Conservation (phyloP, 192 early-diverging fungal species). For the Coemansia asiatica region DNA sequence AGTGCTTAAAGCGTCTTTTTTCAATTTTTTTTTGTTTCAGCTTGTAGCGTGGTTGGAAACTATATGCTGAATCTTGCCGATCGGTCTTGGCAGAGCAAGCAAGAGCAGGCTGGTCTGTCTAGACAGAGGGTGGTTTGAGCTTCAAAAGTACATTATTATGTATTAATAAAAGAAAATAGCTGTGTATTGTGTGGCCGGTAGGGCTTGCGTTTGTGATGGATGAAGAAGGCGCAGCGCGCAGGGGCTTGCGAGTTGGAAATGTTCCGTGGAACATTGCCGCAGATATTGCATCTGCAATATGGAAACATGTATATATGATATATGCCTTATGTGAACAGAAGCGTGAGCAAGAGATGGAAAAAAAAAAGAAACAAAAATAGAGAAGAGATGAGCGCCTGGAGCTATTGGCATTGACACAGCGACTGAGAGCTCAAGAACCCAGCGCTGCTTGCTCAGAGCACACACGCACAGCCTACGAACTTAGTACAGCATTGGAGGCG, state of each 20-base stretch:
- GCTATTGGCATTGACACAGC: background rate
- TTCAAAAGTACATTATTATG: background rate
- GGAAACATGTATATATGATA: slow-evolving; percentile 3
- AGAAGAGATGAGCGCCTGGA: background rate
- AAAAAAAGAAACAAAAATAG: slow-evolving; percentile 1
- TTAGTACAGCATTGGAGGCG: slow-evolving; percentile 36
- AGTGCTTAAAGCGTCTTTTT: too few relatives aligned
- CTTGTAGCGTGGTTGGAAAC: too few relatives aligned
- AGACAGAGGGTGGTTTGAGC: background rate
- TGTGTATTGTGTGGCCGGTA: background rate
- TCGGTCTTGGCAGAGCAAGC: too few relatives aligned
- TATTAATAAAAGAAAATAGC: background rate
- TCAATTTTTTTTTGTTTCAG: too few relatives aligned
- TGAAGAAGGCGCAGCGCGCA: background rate
- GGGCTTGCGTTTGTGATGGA: background rate
- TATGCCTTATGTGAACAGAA: background rate
- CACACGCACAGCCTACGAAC: background rate
- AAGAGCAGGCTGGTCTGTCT: background rate
- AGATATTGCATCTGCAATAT: background rate
- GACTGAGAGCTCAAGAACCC: background rate
- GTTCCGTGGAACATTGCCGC: background rate
- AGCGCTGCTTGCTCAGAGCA: background rate
- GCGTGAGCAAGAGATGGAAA: background rate
- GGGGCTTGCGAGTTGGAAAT: background rate
- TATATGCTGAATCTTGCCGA: too few relatives aligned